Evolutionary conservation across 1,284 basidiomycete genomes (phyloP), one percentile per base, ranked within the genome.

Genomic region (Violaceomyces palustris): DNA sequence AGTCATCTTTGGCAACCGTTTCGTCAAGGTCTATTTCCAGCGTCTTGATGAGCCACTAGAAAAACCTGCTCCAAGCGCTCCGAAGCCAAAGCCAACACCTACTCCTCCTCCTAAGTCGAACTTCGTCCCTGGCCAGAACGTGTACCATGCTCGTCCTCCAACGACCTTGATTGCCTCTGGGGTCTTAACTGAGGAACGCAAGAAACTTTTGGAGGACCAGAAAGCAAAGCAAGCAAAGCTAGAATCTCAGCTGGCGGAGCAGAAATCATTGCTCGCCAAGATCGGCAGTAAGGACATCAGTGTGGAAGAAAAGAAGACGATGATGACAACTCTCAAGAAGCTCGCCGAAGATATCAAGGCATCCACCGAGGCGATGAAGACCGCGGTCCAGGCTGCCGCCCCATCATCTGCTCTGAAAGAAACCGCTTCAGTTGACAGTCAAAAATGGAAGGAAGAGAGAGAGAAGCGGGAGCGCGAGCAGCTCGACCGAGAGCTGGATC

Each of bases 1-100:
- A 50, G 89, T 90, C 14, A 85, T 96, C 21, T 94, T 96, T 69
- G 84, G 83, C 14, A 92, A 91, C 64, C 82, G 92, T 30, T 96
- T 96, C 71, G 90, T 96, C 61, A 94, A 93, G 84, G 59, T 72
- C 17, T 72, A 67, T 50, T 72, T 72, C 57, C 69, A 72, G 45
- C 62, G 62, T 25, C 50, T 72, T 8, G 67, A 72, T 11, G 62
- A 67, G n/a, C 89, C 89, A 3, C 86, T 89, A 62, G 88, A 88
- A 12, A 82, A 81, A 53, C 79, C 77, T 14, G 88, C 88, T 1
- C 77, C 82, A 42, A 79, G 83, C 56, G 81, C 84, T 75, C 76
- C 92, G 36, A 87, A 86, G 25, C 85, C 85, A 4, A 82, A 8
- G 17, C 15, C 37, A 18, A 31, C 43, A 32, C 18, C 21, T 5